phyloP scores from a whole-genome alignment of 257 asterid species.

The Plantago major region DNA sequence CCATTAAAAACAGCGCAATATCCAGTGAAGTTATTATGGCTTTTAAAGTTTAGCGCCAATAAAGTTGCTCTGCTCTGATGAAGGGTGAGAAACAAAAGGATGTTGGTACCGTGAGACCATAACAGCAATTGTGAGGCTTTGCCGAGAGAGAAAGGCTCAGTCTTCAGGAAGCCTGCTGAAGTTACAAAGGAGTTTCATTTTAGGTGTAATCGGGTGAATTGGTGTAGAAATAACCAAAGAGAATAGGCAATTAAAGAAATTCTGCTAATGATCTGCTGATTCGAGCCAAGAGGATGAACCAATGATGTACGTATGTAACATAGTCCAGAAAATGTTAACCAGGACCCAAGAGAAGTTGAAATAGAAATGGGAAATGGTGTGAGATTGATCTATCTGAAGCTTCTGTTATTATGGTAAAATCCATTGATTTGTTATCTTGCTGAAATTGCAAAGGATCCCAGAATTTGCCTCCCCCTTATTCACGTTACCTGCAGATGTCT shows the following conservation, averaged over 20 bases:
- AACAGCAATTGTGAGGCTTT: slow-evolving; percentile 42
- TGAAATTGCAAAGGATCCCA: slow-evolving; percentile 61
- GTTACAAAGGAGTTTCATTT: slow-evolving; percentile 45
- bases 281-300: slow-evolving; percentile 38
- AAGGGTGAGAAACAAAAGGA: slow-evolving; percentile 41
- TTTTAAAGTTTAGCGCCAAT: too few relatives aligned
- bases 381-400: slow-evolving; percentile 62
- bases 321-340: slow-evolving; percentile 42
- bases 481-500: slow-evolving; percentile 46
- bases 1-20: too few relatives aligned
- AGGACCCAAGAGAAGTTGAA: slow-evolving; percentile 27
- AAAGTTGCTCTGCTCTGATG: slow-evolving; percentile 43
- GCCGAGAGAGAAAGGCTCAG: slow-evolving; percentile 44
- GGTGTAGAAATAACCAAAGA: slow-evolving; percentile 32
- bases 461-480: slow-evolving; percentile 37
- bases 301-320: slow-evolving; percentile 36
- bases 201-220: slow-evolving; percentile 39
- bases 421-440: slow-evolving; percentile 60
- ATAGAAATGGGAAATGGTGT: slow-evolving; percentile 27
- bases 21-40: too few relatives aligned
- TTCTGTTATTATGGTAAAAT: too few relatives aligned
- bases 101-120: slow-evolving; percentile 26
- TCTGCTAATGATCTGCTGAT: slow-evolving; percentile 56
- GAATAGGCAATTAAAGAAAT: slow-evolving; percentile 63
- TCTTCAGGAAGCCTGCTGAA: slow-evolving; percentile 68